Evolutionary conservation across 2,329 filamentous ascomycete species (phyloP), one percentile per base, ranked within the genome.

Genomic region (Paecilomyces fulvus): DNA sequence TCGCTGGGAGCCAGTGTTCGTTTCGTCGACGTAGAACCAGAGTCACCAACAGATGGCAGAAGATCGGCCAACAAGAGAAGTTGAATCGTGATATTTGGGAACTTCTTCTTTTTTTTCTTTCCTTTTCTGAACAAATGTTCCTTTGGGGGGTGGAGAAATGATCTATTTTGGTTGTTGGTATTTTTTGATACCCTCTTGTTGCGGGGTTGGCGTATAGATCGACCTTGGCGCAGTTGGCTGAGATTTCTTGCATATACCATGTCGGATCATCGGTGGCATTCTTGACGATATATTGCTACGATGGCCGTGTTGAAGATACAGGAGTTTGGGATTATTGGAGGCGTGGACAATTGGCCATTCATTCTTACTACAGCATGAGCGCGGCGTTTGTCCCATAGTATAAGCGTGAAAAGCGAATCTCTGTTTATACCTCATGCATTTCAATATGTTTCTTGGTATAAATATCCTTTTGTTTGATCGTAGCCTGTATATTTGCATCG

Each of bases 21-120:
- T 9, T 75, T 75, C 55, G 73, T 67, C 37, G 72, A 74, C 54
- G 68, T 73, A 52, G 71, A 73, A 49, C 73, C 73, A 2, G 67
- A 73, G 56, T 75, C 73, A 33, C 73, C 73, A 7, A 72, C 68
- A 4, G 71, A 73, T 52, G 71, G 71, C 30, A 66, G 71, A 55
- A 66, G 62, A 52, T 75, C 73, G 12, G 64, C 66, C 3, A 70
- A 64, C 60, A 68, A 69, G 61, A 67, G 68, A 48, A 57, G 63
- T 20, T 69, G 56, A 66, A 31, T 20, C 9, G 12, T 23, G 51
- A 21, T n/a, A 17, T 49, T 23, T 49, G 17, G 48, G 48, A 30
- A 52, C n/a, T 11, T 33, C 28, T 52, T 4, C 50, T 30, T 12
- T 28, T 17, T 31, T 48, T 51, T 25, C 7, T 28, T 54, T 50